A percentile compares a stretch with the other conserved stretches of the same genome.
phyloP scores from a whole-genome alignment of 192 early-diverging fungal species.

The Coemansia sp. region DNA sequence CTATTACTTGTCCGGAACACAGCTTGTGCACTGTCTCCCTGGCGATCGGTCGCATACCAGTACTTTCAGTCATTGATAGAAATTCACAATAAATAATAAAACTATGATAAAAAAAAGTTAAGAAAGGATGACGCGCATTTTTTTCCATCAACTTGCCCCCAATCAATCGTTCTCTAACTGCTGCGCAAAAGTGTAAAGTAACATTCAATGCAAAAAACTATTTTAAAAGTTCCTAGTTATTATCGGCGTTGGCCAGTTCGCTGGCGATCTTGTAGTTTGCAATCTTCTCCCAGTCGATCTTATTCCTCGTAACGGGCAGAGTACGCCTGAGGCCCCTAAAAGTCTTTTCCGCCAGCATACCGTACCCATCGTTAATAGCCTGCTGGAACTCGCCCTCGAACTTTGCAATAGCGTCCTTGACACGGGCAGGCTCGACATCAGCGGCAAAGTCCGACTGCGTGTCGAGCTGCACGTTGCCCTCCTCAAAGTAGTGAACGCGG shows the following conservation, averaged over 20 bases:
- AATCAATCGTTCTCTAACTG: neutral
- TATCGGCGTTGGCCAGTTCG: conserved; percentile 37
- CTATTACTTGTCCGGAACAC: conserved; percentile 87
- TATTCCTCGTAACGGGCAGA: conserved; percentile 87
- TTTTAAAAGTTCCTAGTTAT: neutral
- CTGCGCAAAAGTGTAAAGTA: conserved; percentile 4
- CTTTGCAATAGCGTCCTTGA: conserved; percentile 36
- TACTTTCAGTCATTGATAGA: neutral
- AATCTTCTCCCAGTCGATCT: conserved; percentile 91
- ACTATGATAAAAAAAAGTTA: neutral
- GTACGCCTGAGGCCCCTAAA: conserved; percentile 91
- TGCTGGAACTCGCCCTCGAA: conserved; percentile 82
- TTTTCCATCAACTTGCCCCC: neutral
- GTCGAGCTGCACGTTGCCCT: conserved; percentile 97
- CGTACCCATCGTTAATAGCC: conserved; percentile 79
- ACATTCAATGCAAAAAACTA: neutral
- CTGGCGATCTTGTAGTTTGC: conserved; percentile 48
- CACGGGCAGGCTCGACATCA: conserved; percentile 11
- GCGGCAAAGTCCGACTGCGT: conserved; percentile 65
- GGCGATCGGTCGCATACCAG: conserved; percentile 19
- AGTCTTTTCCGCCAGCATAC: conserved; percentile 78
- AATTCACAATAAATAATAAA: neutral
- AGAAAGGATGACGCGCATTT: neutral
- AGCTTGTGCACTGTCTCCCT: conserved; percentile 69
- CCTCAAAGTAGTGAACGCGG: conserved; percentile 98